These are phyloP conservation scores for Aschersonia sp. DNA, from an alignment of 2,329 filamentous ascomycete species.

Conservation along the genomic window DNA sequence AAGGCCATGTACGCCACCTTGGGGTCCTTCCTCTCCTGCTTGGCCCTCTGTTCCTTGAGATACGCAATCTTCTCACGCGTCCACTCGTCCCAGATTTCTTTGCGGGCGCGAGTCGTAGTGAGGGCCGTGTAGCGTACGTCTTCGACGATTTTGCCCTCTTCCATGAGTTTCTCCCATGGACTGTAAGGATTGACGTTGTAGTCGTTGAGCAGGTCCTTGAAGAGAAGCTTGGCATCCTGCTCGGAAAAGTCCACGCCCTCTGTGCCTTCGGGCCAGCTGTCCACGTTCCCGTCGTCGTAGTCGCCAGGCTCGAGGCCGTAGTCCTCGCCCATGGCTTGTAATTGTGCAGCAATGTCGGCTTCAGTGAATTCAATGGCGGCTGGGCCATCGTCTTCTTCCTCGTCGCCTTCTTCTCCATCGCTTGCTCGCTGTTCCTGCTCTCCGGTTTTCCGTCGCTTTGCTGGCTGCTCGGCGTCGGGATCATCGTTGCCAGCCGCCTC, in stretches of 20 bases:
- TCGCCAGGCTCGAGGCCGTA: slow-evolving; percentile 66
- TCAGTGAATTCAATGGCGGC: slow-evolving; percentile 65
- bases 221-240: slow-evolving; percentile 62
- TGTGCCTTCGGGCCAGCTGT: slow-evolving; percentile 54
- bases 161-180: slow-evolving; percentile 80
- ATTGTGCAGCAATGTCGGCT: slow-evolving; percentile 84
- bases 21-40: slow-evolving; percentile 70
- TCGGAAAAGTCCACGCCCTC: slow-evolving; percentile 58
- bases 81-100: slow-evolving; percentile 77
- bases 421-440: slow-evolving; percentile 21
- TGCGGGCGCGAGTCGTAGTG: slow-evolving; percentile 64
- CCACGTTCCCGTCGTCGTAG: slow-evolving; percentile 50
- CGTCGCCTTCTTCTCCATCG: slow-evolving; percentile 25
- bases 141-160: slow-evolving; percentile 67
- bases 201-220: slow-evolving; percentile 78
- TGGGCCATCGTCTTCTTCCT: slow-evolving; percentile 18
- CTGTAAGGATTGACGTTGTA: slow-evolving; percentile 72
- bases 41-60: slow-evolving; percentile 57
- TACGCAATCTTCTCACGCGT: slow-evolving; percentile 58
- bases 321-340: slow-evolving; percentile 79
- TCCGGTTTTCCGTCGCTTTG: slow-evolving; percentile 46
- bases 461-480: slow-evolving; percentile 20
- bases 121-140: slow-evolving; percentile 80
- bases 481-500: slow-evolving; percentile 20
- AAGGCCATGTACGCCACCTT: slow-evolving; percentile 70